phyloP scores from a whole-genome alignment of 1,284 basidiomycete species.

The Cutaneotrichosporon sp. region DNA sequence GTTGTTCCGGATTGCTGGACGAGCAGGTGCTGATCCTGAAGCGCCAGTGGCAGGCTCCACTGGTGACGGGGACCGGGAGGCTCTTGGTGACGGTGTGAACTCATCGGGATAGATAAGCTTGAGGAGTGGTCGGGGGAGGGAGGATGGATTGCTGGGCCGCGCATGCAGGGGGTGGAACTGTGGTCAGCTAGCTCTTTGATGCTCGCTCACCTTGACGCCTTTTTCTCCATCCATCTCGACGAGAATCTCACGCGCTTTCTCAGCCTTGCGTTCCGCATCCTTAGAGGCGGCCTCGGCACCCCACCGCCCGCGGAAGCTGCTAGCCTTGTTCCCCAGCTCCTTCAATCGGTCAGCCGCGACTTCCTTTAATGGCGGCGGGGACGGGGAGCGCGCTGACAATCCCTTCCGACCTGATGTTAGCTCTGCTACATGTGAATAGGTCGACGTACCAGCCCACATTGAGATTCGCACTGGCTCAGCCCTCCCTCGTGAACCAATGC shows the following conservation, averaged over 20 bases:
- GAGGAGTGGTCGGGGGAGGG: slow-evolving; percentile 38
- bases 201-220: slow-evolving; percentile 35
- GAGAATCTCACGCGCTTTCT: slow-evolving; percentile 36
- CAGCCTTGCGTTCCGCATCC: slow-evolving; percentile 34
- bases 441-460: slow-evolving; percentile 33
- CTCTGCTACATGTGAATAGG: neutral
- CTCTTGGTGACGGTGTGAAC: slow-evolving; percentile 11
- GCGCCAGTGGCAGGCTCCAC: too few species aligned
- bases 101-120: slow-evolving; percentile 39
- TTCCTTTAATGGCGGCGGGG: slow-evolving; percentile 34
- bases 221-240: slow-evolving; percentile 32
- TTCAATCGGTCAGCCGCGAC: slow-evolving; percentile 28
- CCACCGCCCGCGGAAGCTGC: slow-evolving; percentile 35
- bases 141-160: slow-evolving; percentile 34
- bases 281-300: slow-evolving; percentile 29
- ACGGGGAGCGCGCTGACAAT: slow-evolving; percentile 32
- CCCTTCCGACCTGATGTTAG: slow-evolving; percentile 29
- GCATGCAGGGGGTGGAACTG: slow-evolving; percentile 48
- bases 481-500: slow-evolving; percentile 14
- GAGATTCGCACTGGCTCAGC: slow-evolving; percentile 33
- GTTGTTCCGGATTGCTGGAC: slow-evolving; percentile 21
- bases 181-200: neutral
- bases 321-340: slow-evolving; percentile 31
- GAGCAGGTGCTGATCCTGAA: too few species aligned
- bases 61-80: too few species aligned